Conservation (phyloP, 2,329 filamentous ascomycete species). For the Fusarium continuum region DNA sequence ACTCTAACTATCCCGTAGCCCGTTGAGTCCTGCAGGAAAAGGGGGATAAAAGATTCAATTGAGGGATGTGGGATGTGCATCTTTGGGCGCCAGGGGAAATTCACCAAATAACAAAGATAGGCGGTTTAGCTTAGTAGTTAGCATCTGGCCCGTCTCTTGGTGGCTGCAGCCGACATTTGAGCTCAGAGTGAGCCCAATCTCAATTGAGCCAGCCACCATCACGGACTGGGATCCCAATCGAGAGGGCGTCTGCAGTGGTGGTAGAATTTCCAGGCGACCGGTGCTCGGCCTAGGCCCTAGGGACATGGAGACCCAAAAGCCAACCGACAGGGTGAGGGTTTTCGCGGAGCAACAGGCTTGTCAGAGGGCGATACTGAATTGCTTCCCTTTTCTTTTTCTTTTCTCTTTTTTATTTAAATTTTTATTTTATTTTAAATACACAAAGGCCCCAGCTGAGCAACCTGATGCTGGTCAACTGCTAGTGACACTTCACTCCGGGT, state of each 20-base stretch:
- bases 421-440: too few relatives aligned
- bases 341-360: constrained; percentile 5
- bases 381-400: neutral
- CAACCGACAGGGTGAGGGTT: constrained; percentile 4
- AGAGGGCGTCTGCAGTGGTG: constrained; percentile 33
- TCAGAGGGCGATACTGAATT: neutral
- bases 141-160: constrained; percentile 13
- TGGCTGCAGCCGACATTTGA: constrained; percentile 20
- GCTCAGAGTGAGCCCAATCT: constrained; percentile 34
- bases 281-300: constrained; percentile 12
- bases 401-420: neutral
- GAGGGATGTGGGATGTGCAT: neutral
- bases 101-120: constrained; percentile 24
- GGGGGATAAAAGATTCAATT: constrained; percentile 15
- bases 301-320: constrained; percentile 4
- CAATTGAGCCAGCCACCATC: constrained; percentile 42
- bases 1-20: too few relatives aligned
- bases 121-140: too few relatives aligned
- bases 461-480: neutral
- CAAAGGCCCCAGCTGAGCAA: neutral
- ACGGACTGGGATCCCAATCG: constrained; percentile 37
- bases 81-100: neutral
- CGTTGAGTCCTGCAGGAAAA: constrained; percentile 24
- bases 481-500: too few relatives aligned
- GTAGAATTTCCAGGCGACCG: constrained; percentile 24